Base-by-base conservation (phyloP, 1,139 yeast species). In the Debaryomycetaceae sp. region DNA sequence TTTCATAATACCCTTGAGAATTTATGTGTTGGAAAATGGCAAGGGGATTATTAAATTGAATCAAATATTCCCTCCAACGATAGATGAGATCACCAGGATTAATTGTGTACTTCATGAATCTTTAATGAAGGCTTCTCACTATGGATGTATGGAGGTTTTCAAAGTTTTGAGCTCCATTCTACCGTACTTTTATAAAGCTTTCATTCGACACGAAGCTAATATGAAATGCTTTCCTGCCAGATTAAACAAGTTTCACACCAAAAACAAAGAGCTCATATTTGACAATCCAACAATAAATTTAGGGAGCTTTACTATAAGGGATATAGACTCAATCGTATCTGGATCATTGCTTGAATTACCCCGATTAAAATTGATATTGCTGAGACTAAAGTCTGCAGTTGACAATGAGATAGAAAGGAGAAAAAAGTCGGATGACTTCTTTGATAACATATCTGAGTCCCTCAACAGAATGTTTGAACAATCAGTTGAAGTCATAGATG, bases 161-260 rank as follows among this genome's bases (percentile, higher is more conserved):
- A 83, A 80, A 51, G 96, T 93, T 0, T 78, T 93, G 58, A 93
- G 89, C 2, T 75, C 80, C 49, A 83, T 93, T 0, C 72, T 91
- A 24, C 97, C 97, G 0, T 89, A 88, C 61, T 90, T 90, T 60
- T 91, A 88, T 67, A 87, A 89, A 58, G 96, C 97, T 0, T 87
- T 87, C 54, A 87, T 90, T 71, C 75, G 97, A 48, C 97, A 91
- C 61, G 96, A 90, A 63, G 97, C 97, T 6, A 96, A 71, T 47
- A 55, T 72, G 43, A 65, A 65, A 47, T 54, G 57, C 36, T 73
- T 72, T 44, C 53, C 62, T 22, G 31, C 50, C 6, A 60, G 63
- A 24, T 58, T 96, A 20, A 79, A 86, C 37, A 63, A 60, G 44
- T 74, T 74, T 50, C 50, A 58, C 44, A 48, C 49, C 2, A 83